Conservation (phyloP, 2,329 filamentous ascomycete species). For the Simplicillium sp. region DNA sequence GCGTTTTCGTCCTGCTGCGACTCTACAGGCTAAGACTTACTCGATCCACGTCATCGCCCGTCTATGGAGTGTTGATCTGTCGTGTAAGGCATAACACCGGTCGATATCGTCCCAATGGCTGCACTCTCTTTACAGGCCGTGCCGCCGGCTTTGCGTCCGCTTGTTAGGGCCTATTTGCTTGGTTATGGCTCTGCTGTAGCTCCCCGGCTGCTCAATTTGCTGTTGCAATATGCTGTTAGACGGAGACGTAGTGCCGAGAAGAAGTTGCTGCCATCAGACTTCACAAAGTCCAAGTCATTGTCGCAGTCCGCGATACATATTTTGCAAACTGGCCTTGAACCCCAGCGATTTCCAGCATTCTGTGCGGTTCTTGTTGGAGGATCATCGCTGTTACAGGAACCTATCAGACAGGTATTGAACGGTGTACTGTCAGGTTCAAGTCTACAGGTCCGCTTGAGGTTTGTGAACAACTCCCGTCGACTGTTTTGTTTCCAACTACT, state of each 20-base stretch:
- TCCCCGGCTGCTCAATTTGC: conserved; percentile 44
- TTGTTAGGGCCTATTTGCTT: conserved; percentile 49
- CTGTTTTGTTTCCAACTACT: neutral
- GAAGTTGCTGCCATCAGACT: conserved; percentile 13
- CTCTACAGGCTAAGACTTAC: too few species aligned
- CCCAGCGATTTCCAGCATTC: conserved; percentile 51
- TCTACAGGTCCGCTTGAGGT: neutral
- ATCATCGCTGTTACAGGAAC: conserved; percentile 50
- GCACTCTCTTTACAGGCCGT: conserved; percentile 19
- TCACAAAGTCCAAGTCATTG: conserved; percentile 20
- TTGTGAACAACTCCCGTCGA: neutral
- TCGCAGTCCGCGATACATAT: conserved; percentile 25
- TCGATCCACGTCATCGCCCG: too few species aligned
- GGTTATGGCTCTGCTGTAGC: conserved; percentile 51
- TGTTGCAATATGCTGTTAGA: conserved; percentile 38
- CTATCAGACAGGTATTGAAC: conserved; percentile 8
- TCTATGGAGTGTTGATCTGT: too few species aligned
- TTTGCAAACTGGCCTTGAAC: conserved; percentile 40
- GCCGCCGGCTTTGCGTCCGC: conserved; percentile 42
- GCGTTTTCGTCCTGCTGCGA: too few species aligned
- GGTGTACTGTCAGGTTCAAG: neutral
- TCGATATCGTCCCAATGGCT: neutral
- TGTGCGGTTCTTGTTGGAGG: conserved; percentile 52
- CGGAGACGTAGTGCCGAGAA: conserved; percentile 18
- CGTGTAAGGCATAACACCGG: too few species aligned